These are phyloP conservation scores for Penicillium macrosclerotiorum DNA, from an alignment of 495 filamentous ascomycete species.

Conservation along the genomic window DNA sequence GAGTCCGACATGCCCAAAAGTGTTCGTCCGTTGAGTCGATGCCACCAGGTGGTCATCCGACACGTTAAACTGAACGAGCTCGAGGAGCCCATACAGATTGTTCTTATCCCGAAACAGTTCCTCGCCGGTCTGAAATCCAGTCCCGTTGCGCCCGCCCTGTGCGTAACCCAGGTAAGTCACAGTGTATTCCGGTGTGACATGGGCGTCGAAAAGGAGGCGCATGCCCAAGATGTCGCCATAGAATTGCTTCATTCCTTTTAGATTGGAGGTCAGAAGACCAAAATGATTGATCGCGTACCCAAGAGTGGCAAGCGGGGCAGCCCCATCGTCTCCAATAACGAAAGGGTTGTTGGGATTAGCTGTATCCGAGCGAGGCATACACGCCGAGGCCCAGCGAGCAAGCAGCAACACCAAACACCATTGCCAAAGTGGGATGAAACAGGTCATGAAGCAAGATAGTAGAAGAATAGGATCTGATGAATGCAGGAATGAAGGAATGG, in stretches of 20 bases:
- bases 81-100: conserved; percentile 30
- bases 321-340: conserved; percentile 14
- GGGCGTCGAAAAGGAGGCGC: conserved; percentile 30
- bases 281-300: conserved; percentile 35
- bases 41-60: conserved; percentile 9
- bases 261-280: conserved; percentile 24
- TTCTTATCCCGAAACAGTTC: conserved; percentile 29
- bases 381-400: no score
- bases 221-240: conserved; percentile 34
- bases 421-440: no score
- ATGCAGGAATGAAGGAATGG: no score
- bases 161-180: conserved; percentile 30
- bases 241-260: conserved; percentile 24
- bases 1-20: conserved; percentile 26
- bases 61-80: conserved; percentile 24
- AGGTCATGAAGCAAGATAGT: no score
- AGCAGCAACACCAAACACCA: no score
- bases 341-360: conserved; percentile 2
- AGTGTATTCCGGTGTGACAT: conserved; percentile 19
- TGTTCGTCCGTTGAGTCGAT: conserved; percentile 15
- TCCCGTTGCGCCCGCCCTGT: conserved; percentile 34
- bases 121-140: conserved; percentile 29
- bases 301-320: conserved; percentile 18
- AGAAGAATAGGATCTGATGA: no score
- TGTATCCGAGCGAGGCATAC: neutral